Evolutionary conservation across 805 yeast species (phyloP), one percentile per base, ranked within the genome.

Genomic region (Saccharomycopsis sp.): DNA sequence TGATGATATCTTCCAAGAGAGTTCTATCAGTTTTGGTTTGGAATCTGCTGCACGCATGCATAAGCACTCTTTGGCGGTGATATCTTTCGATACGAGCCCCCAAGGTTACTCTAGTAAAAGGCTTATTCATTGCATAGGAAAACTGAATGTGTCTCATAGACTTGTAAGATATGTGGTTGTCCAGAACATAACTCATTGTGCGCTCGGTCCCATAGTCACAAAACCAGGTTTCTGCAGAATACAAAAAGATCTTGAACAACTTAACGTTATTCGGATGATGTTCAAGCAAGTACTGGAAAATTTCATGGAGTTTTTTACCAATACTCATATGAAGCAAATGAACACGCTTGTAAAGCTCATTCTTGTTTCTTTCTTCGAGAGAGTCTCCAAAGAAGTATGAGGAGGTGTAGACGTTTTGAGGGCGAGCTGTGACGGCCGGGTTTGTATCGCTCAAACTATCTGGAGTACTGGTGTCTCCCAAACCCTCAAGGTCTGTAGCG

Each of bases 161-260:
- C 0, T 68, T 65, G 44, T 76, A 73, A 35, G 74, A 73, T 25
- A 79, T 64, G 27, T 63, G 62, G 4, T 77, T 57, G 22, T 62
- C 71, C 34, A 75, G 78, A 43, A 76, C 73, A 3, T 69, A 62
- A 31, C 69, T 77, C 37, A 77, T 68, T 1, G 79, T 58, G 9
- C 80, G 63, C 50, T 84, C 94, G 41, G 73, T 69, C 2, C 95
- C 94, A 19, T 80, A 80, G 53, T 86, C 92, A 19, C 80, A 67
- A 50, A 80, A 78, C 85, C 94, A 92, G 5, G 80, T 73, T 47
- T 80, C 75, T 33, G 80, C 55, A 3, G 80, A 77, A 52, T 75
- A 73, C 23, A 86, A 59, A 25, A 80, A 66, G 34, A 75, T 72
- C 46, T 75, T 75, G 54, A 78, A 70, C 4, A 81, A 55, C 9